Conservation (phyloP, 371 early-diverging fungal genomes). For the Mucor piriformis region DNA sequence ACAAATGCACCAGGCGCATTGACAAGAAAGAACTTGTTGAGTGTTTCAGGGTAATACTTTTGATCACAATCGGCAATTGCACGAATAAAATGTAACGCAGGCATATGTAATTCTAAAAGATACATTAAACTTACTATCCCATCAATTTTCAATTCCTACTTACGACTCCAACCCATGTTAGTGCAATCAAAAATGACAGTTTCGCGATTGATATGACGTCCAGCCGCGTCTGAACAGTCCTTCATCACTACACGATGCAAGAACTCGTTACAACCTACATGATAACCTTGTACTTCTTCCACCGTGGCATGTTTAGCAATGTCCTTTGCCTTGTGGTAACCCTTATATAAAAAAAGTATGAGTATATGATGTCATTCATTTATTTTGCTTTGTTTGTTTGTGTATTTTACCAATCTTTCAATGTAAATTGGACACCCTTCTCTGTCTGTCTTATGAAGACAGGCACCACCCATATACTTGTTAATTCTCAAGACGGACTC, state of each 20-base stretch:
- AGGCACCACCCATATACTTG: conserved; percentile 78
- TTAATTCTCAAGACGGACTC: conserved; percentile 70
- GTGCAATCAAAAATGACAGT: conserved; percentile 85
- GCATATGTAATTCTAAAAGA: conserved; percentile 69
- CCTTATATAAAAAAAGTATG: conserved; percentile 35
- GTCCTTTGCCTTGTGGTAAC: conserved; percentile 74
- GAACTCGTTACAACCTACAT: conserved; percentile 81
- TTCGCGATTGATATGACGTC: conserved; percentile 71
- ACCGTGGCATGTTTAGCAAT: conserved; percentile 66
- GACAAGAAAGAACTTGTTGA: conserved; percentile 77
- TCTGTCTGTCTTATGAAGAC: conserved; percentile 82
- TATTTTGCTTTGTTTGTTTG: not conserved
- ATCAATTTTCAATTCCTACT: too few species aligned
- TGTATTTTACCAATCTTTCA: conserved; percentile 59
- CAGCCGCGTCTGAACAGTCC: conserved; percentile 70
- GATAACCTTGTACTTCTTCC: conserved; percentile 71
- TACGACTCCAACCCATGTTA: conserved; percentile 76
- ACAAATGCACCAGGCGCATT: conserved; percentile 85
- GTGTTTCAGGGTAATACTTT: conserved; percentile 83
- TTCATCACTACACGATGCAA: conserved; percentile 70
- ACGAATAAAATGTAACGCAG: conserved; percentile 73
- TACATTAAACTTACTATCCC: not conserved
- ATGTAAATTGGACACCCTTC: conserved; percentile 82
- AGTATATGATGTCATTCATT: conserved; percentile 5
- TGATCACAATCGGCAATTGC: conserved; percentile 81